Base-by-base conservation (phyloP, 73 alveolate species). In the Symbiodinium pilosum region DNA sequence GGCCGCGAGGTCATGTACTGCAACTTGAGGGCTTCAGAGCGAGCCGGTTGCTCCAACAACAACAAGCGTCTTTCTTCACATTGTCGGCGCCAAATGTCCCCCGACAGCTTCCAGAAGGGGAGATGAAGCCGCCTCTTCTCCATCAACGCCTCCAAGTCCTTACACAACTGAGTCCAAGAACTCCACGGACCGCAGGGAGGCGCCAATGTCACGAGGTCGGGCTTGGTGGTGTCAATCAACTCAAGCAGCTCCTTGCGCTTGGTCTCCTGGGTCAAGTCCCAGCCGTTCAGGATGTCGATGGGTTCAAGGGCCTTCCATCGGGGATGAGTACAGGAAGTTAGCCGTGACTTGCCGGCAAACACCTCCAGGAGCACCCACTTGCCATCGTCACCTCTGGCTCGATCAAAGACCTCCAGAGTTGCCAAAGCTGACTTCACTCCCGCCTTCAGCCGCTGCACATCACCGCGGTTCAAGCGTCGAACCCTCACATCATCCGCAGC, bases 161-260 rank as follows among this genome's bases (percentile, higher is more conserved):
- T 64, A 0, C 38, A 24, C 0, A 16, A 5, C 0, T 8, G 24
- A 16, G 24, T 47, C 93, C 93, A 34, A 30, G 18, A 12, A 30
- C 93, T 51, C 93, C 93, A 86, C 21, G 83, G 93, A 0, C 93
- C 93, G 24, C 93, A 86, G 0, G 93, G 93, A 51, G 56, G 52
- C 12, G 43, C 54, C 84, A 86, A 14, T 0, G 59, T 20, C n/a
- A 87, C 21, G 44, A 87, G 85, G 2, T 86, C 93, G n/a, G 93
- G 93, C 84, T n/a, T 47, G 56, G 3, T 21, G 6, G 12, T 28
- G 36, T n/a, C 39, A 28, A 84, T 84, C 47, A n/a, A 39, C 44
- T 44, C 21, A 42, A 59, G 36, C 9, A 54, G 0, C 20, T 43
- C 28, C 73, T 24, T 0, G 43, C 69, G 30, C 16, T 68, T 2